A percentile compares a stretch with the other conserved stretches of the same genome.
Conservation (phyloP, 192 early-diverging fungal species). For the Dispira simplex region DNA sequence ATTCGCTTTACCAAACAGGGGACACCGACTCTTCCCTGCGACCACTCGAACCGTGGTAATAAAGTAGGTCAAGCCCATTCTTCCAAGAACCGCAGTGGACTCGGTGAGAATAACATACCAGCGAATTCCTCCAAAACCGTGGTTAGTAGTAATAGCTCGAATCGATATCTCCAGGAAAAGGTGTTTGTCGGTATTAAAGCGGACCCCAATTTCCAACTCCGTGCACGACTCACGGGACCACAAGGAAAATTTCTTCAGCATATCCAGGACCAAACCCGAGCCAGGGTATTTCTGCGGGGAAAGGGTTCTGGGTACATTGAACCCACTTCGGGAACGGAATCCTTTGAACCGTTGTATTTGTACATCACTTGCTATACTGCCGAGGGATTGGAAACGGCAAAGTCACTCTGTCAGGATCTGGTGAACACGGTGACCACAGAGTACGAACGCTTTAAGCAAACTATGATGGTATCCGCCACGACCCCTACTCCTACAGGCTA, state of each 20-base stretch:
- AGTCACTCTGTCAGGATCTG: conserved; percentile 53
- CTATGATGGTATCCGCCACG: neutral
- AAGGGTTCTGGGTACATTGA: conserved; percentile 72
- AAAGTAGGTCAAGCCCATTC: too few relatives aligned
- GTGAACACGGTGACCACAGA: conserved; percentile 63
- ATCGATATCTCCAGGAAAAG: conserved; percentile 32
- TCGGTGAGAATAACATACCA: too few relatives aligned
- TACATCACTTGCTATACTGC: conserved; percentile 51
- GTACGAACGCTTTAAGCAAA: conserved; percentile 35
- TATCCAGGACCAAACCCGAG: conserved; percentile 63
- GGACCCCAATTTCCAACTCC: conserved; percentile 59
- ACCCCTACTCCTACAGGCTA: neutral
- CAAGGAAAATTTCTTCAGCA: conserved; percentile 65
- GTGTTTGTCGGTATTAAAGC: conserved; percentile 60
- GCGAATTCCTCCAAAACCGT: too few relatives aligned
- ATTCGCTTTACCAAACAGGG: too few relatives aligned
- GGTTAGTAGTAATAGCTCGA: too few relatives aligned
- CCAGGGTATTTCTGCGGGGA: conserved; percentile 70
- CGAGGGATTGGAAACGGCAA: conserved; percentile 51
- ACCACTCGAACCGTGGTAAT: too few relatives aligned
- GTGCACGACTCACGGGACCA: conserved; percentile 79
- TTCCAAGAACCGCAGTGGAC: too few relatives aligned
- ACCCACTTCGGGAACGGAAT: conserved; percentile 34
- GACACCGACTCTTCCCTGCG: too few relatives aligned
- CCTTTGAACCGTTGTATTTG: conserved; percentile 66